These are phyloP conservation scores for Xylaria flabelliformis DNA, from an alignment of 495 filamentous ascomycete genomes.

Conservation along the genomic window DNA sequence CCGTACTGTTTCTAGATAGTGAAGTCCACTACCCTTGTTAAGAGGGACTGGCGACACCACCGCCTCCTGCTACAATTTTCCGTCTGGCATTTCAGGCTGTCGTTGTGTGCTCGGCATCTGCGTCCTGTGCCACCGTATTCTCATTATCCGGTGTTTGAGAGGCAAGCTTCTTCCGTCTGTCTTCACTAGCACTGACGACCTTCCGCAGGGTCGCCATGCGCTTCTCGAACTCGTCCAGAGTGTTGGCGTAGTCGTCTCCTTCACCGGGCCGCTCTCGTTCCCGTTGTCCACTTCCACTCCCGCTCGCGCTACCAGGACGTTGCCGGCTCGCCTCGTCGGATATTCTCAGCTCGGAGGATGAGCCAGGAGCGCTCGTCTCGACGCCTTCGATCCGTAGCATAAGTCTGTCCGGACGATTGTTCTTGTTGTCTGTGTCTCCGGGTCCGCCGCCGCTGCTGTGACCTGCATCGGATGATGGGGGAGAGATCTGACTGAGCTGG, in stretches of 20 bases:
- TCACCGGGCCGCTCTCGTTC: conserved; percentile 38
- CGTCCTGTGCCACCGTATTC: neutral
- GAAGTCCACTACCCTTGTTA: neutral
- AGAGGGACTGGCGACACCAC: neutral
- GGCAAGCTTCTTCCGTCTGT: conserved; percentile 40
- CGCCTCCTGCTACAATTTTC: neutral
- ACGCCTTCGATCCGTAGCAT: conserved; percentile 75
- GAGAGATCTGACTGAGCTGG: conserved; percentile 43
- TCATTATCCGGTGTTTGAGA: neutral
- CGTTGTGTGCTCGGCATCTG: neutral
- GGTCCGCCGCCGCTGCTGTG: conserved; percentile 36
- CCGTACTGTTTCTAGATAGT: neutral
- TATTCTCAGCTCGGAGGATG: conserved; percentile 28
- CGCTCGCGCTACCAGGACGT: conserved; percentile 35
- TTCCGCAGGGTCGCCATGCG: conserved; percentile 61
- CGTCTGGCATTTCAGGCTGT: neutral
- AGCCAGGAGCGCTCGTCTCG: conserved; percentile 43
- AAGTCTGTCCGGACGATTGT: conserved; percentile 46
- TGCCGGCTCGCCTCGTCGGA: conserved; percentile 38
- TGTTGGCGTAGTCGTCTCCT: conserved; percentile 53
- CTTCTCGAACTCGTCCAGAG: conserved; percentile 73
- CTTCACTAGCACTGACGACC: conserved; percentile 54
- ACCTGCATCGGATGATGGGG: conserved; percentile 46
- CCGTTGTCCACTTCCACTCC: conserved; percentile 44
- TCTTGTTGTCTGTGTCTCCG: conserved; percentile 31